Evolutionary conservation across 306 rosid species (phyloP), one percentile per base, ranked within the genome.

Genomic region (Inga oerstediana): DNA sequence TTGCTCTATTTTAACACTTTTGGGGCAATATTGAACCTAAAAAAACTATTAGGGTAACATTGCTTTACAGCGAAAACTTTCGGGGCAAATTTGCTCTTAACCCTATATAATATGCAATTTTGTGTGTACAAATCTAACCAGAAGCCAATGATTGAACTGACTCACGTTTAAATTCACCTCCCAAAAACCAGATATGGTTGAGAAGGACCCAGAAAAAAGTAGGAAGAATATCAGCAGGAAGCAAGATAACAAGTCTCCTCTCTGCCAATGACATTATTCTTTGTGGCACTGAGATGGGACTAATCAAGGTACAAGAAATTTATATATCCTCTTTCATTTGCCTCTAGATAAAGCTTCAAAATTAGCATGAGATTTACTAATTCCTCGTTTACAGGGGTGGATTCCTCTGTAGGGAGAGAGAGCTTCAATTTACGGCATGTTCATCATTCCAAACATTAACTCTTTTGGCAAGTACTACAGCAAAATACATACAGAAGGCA

Each of bases 211-310:
- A 87, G 68, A 91, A 87, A 79, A 91, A 89, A 66, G 76, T 93
- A 59, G 97, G 97, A 62, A 91, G 97, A 89, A 81, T 90, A 76
- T 89, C 95, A 87, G 97, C 91, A n/a, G 93, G 97, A 81, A 91
- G 95, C 90, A 82, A 80, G 88, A 91, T 93, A 79, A 91, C 95
- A 37, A 89, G 94, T 84, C 79, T 90, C 37, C 91, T 90, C 56
- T 79, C 90, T 0, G 97, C 92, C 82, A 93, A 93, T 82, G 95
- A 93, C 88, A 86, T 89, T 46, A 84, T 93, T 86, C 85, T 91
- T 27, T 93, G 97, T 79, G 95, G 97, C 54, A 93, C 97, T 32
- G 97, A 90, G 77, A 82, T 81, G 8, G 97, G 97, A 71, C 64
- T 83, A 39, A 91, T 91, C 88, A 93, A 90, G 93, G 97, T 93